Percentiles rank a stretch among this genome's conserved stretches.
Evolutionary conservation across 352 stramenopile genomes (phyloP).

Genomic region (Halophytophthora batemanensis): DNA sequence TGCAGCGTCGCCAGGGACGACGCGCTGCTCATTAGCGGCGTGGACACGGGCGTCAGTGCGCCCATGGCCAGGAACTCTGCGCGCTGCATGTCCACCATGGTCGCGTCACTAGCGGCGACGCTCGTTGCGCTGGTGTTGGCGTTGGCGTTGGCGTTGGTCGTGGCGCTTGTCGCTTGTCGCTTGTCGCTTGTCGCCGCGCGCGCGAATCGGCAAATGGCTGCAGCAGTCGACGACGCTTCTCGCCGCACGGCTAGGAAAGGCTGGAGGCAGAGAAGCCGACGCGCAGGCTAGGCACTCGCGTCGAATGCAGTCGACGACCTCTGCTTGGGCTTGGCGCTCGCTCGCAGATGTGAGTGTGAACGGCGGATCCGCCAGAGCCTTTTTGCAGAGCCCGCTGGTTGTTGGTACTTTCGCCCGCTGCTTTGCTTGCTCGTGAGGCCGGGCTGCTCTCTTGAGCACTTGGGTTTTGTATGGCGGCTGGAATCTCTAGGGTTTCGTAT

Average conservation of each 20-base stretch:
- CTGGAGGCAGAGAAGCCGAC: too few relatives aligned
- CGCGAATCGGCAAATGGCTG: too few relatives aligned
- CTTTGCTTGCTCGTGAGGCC: conserved; percentile 20
- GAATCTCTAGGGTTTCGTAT: conserved; percentile 6
- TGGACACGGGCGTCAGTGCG: neutral
- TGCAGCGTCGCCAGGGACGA: conserved; percentile 14
- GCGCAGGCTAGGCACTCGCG: too few relatives aligned
- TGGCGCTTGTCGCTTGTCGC: neutral
- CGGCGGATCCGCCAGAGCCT: too few relatives aligned
- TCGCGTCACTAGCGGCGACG: neutral
- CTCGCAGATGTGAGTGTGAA: too few relatives aligned
- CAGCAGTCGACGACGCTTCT: too few relatives aligned
- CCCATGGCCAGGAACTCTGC: conserved; percentile 3
- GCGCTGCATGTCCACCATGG: conserved; percentile 16
- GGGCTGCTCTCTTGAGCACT: neutral
- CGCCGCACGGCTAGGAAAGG: too few relatives aligned
- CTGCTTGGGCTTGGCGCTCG: too few relatives aligned
- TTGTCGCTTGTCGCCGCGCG: too few relatives aligned
- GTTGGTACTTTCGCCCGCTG: neutral
- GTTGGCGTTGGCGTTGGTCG: neutral
- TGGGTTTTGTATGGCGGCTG: conserved; percentile 2
- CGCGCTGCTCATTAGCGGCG: conserved; percentile 14
- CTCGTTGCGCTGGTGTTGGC: neutral
- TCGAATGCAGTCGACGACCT: too few relatives aligned
- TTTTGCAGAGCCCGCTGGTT: too few relatives aligned